These are phyloP conservation scores for Gaillardinia entomophila DNA, from an alignment of 805 yeast species.

Conservation along the genomic window DNA sequence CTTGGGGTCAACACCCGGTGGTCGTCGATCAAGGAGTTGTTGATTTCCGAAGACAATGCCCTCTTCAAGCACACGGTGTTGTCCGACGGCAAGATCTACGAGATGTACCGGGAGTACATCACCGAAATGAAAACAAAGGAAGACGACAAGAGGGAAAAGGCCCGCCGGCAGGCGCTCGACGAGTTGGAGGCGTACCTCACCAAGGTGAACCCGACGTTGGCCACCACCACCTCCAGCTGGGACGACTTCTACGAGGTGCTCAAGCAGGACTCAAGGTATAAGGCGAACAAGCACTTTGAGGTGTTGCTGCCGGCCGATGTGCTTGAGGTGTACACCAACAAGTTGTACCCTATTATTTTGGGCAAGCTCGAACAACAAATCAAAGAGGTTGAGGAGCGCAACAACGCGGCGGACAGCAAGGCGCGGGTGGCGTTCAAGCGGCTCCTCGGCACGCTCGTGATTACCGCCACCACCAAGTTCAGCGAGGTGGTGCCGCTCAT, in stretches of 20 bases:
- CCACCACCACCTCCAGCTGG: conserved; percentile 31
- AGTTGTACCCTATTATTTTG: conserved; percentile 24
- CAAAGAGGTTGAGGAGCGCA: conserved; percentile 23
- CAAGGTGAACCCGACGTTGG: conserved; percentile 24
- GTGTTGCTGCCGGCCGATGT: conserved; percentile 55
- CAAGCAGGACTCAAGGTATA: conserved; percentile 44
- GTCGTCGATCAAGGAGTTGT: conserved; percentile 44
- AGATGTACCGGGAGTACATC: conserved; percentile 49
- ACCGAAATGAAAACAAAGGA: conserved; percentile 29
- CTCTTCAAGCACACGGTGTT: conserved; percentile 56
- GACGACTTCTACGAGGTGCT: conserved; percentile 27
- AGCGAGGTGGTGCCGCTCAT: conserved; percentile 45
- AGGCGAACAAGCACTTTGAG: conserved; percentile 52
- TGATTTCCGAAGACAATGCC: conserved; percentile 59
- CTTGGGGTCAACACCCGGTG: conserved; percentile 59
- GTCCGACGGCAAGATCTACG: conserved; percentile 51
- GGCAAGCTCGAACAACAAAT: conserved; percentile 15
- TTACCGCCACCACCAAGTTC: conserved; percentile 54
- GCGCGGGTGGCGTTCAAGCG: conserved; percentile 56
- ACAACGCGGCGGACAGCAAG: conserved; percentile 54
- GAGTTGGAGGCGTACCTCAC: conserved; percentile 51
- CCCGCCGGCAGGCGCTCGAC: conserved; percentile 42
- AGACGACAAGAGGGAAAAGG: conserved; percentile 11
- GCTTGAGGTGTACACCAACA: conserved; percentile 42
- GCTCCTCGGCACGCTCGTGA: conserved; percentile 38